phyloP scores from a whole-genome alignment of 116 monocot species.

The Dioscorea cayenensis region DNA sequence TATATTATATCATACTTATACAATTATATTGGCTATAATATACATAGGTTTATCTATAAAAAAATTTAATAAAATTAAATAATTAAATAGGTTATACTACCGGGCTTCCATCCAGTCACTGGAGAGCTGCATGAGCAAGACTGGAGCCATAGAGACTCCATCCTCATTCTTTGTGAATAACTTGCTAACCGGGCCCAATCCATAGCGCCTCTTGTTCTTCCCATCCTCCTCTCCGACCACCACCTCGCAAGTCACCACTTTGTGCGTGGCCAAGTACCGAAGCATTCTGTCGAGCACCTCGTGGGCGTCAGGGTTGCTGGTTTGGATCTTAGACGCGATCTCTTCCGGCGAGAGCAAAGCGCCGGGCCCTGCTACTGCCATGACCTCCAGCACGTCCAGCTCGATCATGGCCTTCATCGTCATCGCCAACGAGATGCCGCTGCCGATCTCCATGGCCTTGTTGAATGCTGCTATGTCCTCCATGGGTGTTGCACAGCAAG shows the following conservation, averaged over 20 bases:
- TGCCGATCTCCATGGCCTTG: slow-evolving; percentile 10
- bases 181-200: slow-evolving; percentile 29
- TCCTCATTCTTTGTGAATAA: slow-evolving; percentile 39
- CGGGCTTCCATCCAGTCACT: slow-evolving; percentile 10
- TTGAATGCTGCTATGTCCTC: slow-evolving; percentile 14
- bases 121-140: slow-evolving; percentile 20
- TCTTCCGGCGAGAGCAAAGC: slow-evolving; percentile 16
- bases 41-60: too few species aligned
- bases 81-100: too few species aligned
- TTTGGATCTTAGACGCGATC: slow-evolving; percentile 15
- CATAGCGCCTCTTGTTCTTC: slow-evolving; percentile 12
- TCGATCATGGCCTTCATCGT: slow-evolving; percentile 33
- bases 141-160: slow-evolving; percentile 24
- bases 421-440: slow-evolving; percentile 18
- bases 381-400: slow-evolving; percentile 29
- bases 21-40: too few species aligned
- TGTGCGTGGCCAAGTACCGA: slow-evolving; percentile 17
- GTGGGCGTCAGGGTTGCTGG: slow-evolving; percentile 18
- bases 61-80: too few species aligned
- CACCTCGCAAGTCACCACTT: slow-evolving; percentile 1
- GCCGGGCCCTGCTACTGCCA: slow-evolving; percentile 14
- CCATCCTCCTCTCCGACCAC: neutral
- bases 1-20: too few species aligned
- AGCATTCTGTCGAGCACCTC: slow-evolving; percentile 28
- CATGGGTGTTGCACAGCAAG: too few species aligned